Conservation (phyloP, 768 basidiomycete species). For the Tricholoma flavovirens region DNA sequence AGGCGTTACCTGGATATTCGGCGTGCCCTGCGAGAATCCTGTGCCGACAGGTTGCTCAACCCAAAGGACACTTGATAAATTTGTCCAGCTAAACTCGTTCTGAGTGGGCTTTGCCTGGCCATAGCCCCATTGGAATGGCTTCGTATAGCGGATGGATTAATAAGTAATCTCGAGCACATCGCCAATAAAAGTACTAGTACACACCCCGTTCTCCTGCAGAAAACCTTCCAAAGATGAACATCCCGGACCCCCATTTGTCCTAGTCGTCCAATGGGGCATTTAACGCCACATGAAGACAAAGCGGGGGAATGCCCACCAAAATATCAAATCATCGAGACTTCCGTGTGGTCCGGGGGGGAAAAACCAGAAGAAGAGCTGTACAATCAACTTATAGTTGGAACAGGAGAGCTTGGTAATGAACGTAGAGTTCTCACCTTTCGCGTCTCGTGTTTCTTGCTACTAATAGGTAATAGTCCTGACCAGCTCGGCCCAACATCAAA, state of each 20-base stretch:
- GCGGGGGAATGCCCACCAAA: no score
- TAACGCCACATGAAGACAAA: no score
- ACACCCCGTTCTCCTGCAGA: conserved; percentile 70
- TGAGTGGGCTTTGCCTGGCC: conserved; percentile 59
- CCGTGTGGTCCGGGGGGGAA: conserved; percentile 75
- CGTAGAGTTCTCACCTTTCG: conserved; percentile 40
- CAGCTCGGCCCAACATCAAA: conserved; percentile 75
- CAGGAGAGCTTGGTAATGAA: not conserved
- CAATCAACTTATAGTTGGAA: not conserved
- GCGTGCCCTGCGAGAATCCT: conserved; percentile 66
- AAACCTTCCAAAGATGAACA: conserved; percentile 70
- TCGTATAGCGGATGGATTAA: not conserved
- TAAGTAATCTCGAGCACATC: not conserved
- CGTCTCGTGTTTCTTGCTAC: conserved; percentile 51
- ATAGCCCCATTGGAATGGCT: conserved; percentile 65
- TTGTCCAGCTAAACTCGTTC: conserved; percentile 75
- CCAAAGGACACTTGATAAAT: conserved; percentile 67
- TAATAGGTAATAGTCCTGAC: conserved; percentile 72
- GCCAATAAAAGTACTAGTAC: conserved; percentile 18
- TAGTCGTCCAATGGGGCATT: no score
- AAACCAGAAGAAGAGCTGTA: conserved; percentile 57
- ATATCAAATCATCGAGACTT: conserved; percentile 65
- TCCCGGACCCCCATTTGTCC: conserved; percentile 80
- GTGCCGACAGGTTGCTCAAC: conserved; percentile 80
- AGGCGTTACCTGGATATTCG: conserved; percentile 47